Base-by-base conservation (phyloP, 306 rosid species). In the Arachis stenosperma region DNA sequence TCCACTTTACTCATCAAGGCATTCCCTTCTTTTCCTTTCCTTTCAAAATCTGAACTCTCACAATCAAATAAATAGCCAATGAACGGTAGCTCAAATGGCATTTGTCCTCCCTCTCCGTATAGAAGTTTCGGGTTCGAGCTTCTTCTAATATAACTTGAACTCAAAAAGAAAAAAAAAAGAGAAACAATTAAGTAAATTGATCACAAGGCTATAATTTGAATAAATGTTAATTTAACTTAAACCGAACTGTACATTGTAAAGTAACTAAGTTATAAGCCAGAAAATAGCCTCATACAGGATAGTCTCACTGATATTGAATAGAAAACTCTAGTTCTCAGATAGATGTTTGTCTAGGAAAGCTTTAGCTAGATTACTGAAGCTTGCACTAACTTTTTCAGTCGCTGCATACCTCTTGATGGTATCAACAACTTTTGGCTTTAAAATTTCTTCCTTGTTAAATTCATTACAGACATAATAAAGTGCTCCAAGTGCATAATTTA, bases 331-430 rank as follows among this genome's bases (percentile, higher is more conserved):
- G 70, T 75, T 81, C 58, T 65, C 70, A 9, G 81, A 60, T 59
- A 81, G 39, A 79, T 89, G 97, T 75, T 86, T 90, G 70, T 81
- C 92, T 79, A 93, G 40, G 88, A 93, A 85, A 54, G 94, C 91
- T 84, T 82, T 89, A 61, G 96, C 98, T 33, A 90, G 73, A 77
- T 93, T 91, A 73, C 97, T 90, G 77, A 93, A 93, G 88, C 85
- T 85, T 74, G 75, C 87, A 76, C 84, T 86, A 15, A 81, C 86
- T 40, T 77, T 84, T 71, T 82, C 94, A 9, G 92, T 89, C 3
- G 81, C 90, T 53, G 98, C 98, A 73, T 90, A 93, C 79, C 94
- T 83, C 85, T 83, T 78, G 78, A 89, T 90, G 69, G 88, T 54
- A 70, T 89, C 91, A 36, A 93, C 55, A 67, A 93, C 94, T 85